These are phyloP conservation scores for Botrytis hyacinthi DNA, from an alignment of 2,329 filamentous ascomycete genomes.

Conservation along the genomic window DNA sequence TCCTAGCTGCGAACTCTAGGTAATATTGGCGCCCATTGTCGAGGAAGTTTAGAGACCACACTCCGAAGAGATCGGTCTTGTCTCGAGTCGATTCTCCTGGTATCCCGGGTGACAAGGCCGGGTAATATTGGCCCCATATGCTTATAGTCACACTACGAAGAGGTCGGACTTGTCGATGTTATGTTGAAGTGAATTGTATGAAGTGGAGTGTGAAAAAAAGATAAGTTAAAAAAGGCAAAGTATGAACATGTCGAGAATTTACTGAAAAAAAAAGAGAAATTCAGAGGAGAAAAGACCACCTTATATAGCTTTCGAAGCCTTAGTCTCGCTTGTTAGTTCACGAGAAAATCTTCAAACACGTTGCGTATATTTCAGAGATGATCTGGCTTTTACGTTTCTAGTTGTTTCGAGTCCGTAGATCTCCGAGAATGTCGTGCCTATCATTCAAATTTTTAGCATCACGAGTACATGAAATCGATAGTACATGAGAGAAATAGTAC, in stretches of 20 bases:
- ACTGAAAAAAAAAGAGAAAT: not conserved
- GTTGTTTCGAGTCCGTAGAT: not conserved
- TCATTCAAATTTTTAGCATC: not conserved
- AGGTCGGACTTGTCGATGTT: not conserved
- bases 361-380: not conserved
- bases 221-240: not conserved
- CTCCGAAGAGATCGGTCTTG: not conserved
- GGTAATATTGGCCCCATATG: not conserved
- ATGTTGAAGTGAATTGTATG: not conserved
- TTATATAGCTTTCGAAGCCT: not conserved
- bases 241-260: not conserved
- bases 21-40: not conserved
- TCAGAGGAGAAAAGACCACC: not conserved
- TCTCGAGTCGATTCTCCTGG: not conserved
- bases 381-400: not conserved
- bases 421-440: fast-evolving
- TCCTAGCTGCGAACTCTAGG: not conserved
- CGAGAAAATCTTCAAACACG: not conserved
- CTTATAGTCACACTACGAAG: not conserved
- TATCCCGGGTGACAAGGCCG: not conserved
- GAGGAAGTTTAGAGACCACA: slow-evolving; percentile 1
- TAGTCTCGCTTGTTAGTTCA: not conserved
- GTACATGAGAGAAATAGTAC: no score
- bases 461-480: not conserved
- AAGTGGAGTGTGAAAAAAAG: not conserved